Evolutionary conservation across 106 monocot species (phyloP), one percentile per base, ranked within the genome.

Genomic region (Agapanthus africanus): DNA sequence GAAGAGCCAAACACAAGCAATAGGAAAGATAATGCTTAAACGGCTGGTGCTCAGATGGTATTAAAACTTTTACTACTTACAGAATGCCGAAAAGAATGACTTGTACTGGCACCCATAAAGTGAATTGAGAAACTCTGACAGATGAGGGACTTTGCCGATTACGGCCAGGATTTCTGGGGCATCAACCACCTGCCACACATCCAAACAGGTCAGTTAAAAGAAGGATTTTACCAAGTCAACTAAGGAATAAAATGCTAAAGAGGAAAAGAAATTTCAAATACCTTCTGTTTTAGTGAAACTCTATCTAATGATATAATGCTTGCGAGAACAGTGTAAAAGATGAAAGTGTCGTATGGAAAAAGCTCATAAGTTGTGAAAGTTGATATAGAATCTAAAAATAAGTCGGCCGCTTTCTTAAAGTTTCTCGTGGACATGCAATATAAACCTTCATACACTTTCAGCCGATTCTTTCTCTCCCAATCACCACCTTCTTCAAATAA

Each of bases 401-500:
- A 72, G 60, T 68, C 52, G 19, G 97, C 87, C 16, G 97, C 97
- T 77, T 77, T 90, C 77, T 99, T 92, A 52, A 99, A 92, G 68
- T 99, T 89, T 59, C 97, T 86, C 39, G 92, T 99, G 16, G 97
- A 82, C 92, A 99, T 89, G 71, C 84, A 99, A 65, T 85, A 90
- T 34, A 99, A 76, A 22, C 91, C 97, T 76, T 99, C 97, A 70
- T 99, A 92, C 39, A 99, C 97, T 81, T 99, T 99, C 70, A 99
- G 66, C 9, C 97, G 81, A 50, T 99, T 99, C 73, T 99, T 99
- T 63, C 97, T 99, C 82, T 99, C 97, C 97, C 97, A 99, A 26
- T 99, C 97, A 75, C 97, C 92, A 71, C 97, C 97, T 74, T 99
- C 97, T 77, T 99, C 97, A 76, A 99, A 99, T 80, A 99, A 92